Base-by-base conservation (phyloP, 2,329 filamentous ascomycete species). In the Penicillium fuscoglaucum region DNA sequence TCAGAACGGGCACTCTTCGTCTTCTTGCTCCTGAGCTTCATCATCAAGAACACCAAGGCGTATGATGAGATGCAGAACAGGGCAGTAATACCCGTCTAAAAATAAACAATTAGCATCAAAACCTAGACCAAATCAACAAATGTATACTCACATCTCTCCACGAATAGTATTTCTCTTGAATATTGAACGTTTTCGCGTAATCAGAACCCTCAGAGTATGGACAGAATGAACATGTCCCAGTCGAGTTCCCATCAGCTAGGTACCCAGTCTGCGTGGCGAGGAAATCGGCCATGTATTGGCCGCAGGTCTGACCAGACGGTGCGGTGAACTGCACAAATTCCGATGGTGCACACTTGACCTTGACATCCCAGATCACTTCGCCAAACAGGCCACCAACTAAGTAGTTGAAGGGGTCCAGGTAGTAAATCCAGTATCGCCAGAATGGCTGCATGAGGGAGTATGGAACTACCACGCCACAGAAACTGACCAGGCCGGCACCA, bases 21-120 rank as follows among this genome's bases (percentile, higher is more conserved):
- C 61, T 74, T 76, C 70, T 80, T 81, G 39, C 76, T 81, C 57
- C 79, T 68, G 45, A 81, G 61, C 67, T 80, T 81, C 79, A 80
- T 81, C 72, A 81, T 76, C 26, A 78, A 43, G 63, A 77, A 80
- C 1, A 81, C 79, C 54, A 78, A 57, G 6, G 66, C 73, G 59
- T 81, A 81, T 2, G 74, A 75, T 2, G 69, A 71, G 49, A 78
- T 65, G 47, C 73, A 78, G 62, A 80, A 80, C 2, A 80, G 61
- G 3, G 75, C 78, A 9, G 77, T 77, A 43, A 81, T 80, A 1
- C 72, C 74, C 19, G 70, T 73, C 72, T 74, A 55, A 10, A 39
- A 3, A 35, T 5, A 4, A 15, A 19, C 2, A 1, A 28, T 67
- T 41, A 66, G 52, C 47, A 37, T 41, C 31, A 3, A 4, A 35